Conservation (phyloP, 1,284 basidiomycete species). For the Tilletia walkeri region DNA sequence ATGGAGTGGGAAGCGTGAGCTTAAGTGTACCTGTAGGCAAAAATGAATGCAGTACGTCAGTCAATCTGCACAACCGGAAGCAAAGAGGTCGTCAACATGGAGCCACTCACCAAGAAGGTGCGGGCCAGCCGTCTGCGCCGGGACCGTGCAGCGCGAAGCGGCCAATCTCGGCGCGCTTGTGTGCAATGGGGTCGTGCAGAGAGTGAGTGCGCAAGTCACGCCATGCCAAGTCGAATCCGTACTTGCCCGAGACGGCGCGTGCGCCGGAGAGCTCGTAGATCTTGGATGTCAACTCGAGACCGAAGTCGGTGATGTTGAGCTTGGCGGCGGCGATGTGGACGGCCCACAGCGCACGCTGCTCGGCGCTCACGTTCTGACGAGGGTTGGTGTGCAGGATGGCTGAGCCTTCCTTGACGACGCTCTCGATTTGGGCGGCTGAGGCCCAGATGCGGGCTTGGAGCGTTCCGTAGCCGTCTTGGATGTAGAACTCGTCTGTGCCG, state of each 20-base stretch:
- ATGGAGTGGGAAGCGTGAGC: too few species aligned
- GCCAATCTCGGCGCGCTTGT: constrained; percentile 52
- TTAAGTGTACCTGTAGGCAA: too few species aligned
- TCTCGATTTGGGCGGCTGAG: constrained; percentile 49
- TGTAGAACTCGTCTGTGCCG: constrained; percentile 53
- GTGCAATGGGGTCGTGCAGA: constrained; percentile 55
- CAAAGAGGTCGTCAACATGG: too few species aligned
- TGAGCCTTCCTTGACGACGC: constrained; percentile 33
- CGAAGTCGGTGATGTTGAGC: constrained; percentile 48
- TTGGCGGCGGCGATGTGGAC: constrained; percentile 54
- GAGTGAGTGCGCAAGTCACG: constrained; percentile 48
- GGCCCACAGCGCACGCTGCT: constrained; percentile 51
- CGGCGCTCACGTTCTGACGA: constrained; percentile 39
- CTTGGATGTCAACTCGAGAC: constrained; percentile 50
- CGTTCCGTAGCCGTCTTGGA: constrained; percentile 53
- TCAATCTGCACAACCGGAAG: too few species aligned
- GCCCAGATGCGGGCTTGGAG: constrained; percentile 54
- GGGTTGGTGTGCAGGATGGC: constrained; percentile 37
- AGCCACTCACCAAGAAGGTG: constrained; percentile 36
- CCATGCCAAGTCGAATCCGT: constrained; percentile 49
- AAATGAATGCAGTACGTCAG: too few species aligned
- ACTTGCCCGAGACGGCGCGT: constrained; percentile 48
- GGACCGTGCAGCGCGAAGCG: constrained; percentile 44
- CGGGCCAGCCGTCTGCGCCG: constrained; percentile 46
- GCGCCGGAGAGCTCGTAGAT: constrained; percentile 54